Evolutionary conservation across 2,329 filamentous ascomycete species (phyloP), one percentile per base, ranked within the genome.

Genomic region (Teratosphaeria epicoccoides): DNA sequence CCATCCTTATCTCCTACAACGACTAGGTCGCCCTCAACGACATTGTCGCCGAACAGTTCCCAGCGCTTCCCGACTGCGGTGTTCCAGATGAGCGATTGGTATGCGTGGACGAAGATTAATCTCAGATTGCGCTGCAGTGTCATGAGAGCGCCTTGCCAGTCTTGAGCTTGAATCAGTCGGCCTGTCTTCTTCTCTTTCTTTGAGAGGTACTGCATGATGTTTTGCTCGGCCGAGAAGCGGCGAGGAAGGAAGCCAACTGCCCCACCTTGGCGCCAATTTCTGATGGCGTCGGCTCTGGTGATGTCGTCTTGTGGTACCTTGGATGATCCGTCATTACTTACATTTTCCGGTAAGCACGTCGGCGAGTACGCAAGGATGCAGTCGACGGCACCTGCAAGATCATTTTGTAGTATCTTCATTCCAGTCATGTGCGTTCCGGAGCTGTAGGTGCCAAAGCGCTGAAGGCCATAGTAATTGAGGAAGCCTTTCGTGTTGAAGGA

Each of bases 381-480:
- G 50, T 88, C 78, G 51, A 93, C 82, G 12, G 91, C 91, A 26
- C 81, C 86, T 64, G 90, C 78, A 59, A 89, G 89, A 62, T 95
- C 82, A 25, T 81, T 84, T 59, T 87, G 79, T 0, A 98, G 77
- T 65, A 98, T 89, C 66, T 87, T 84, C 65, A 85, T 81, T 47
- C 93, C 93, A 47, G 96, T 75, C 40, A 84, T 79, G 63, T 97
- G 88, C 0, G 93, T 98, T 28, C 89, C 86, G 11, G 87, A 85
- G 24, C 82, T 74, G 68, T 93, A 91, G 0, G 89, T 91, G 24
- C 93, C 93, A 62, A 98, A 98, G 23, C 93, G 83, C 71, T 98
- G 93, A n/a, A 97, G 81, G 7, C 93, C 93, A 64, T 90, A 98
- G 72, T 97, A 98, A 71, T 98, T 98, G 70, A 98, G 83, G 74